phyloP scores from a whole-genome alignment of 2,329 filamentous ascomycete genomes.

The Septoria linicola region DNA sequence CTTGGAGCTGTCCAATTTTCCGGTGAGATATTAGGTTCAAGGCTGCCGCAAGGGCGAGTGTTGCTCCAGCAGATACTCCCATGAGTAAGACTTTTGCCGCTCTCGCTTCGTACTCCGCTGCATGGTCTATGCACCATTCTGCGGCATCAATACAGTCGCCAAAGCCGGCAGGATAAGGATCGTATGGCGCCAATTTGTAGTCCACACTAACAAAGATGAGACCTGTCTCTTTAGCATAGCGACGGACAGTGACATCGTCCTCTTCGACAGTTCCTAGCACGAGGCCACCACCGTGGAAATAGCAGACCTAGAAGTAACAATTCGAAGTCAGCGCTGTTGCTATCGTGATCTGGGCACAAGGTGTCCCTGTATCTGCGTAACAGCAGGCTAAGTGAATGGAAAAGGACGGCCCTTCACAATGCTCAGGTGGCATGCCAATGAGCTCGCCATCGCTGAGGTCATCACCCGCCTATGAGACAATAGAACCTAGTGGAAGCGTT shows the following conservation, averaged over 20 bases:
- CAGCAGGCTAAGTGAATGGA: too few relatives aligned
- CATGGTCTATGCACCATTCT: conserved; percentile 53
- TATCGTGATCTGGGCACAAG: too few relatives aligned
- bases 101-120: conserved; percentile 29
- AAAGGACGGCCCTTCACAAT: too few relatives aligned
- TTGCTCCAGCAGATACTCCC: conserved; percentile 22
- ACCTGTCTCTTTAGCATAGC: conserved; percentile 19
- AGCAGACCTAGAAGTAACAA: too few relatives aligned
- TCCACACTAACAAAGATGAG: conserved; percentile 57
- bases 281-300: conserved; percentile 22
- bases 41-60: conserved; percentile 16
- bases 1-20: conserved; percentile 12
- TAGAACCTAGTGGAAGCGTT: too few relatives aligned
- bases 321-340: too few relatives aligned
- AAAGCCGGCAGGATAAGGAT: conserved; percentile 55
- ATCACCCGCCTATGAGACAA: too few relatives aligned
- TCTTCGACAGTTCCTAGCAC: conserved; percentile 21
- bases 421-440: too few relatives aligned
- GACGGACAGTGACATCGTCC: conserved; percentile 16
- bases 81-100: conserved; percentile 15
- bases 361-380: too few relatives aligned
- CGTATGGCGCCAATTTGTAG: conserved; percentile 59
- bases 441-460: too few relatives aligned
- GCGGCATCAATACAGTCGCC: conserved; percentile 60
- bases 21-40: conserved; percentile 17